These are phyloP conservation scores for Debaryomyces psychrophilus DNA, from an alignment of 1,139 yeast species.

Conservation along the genomic window DNA sequence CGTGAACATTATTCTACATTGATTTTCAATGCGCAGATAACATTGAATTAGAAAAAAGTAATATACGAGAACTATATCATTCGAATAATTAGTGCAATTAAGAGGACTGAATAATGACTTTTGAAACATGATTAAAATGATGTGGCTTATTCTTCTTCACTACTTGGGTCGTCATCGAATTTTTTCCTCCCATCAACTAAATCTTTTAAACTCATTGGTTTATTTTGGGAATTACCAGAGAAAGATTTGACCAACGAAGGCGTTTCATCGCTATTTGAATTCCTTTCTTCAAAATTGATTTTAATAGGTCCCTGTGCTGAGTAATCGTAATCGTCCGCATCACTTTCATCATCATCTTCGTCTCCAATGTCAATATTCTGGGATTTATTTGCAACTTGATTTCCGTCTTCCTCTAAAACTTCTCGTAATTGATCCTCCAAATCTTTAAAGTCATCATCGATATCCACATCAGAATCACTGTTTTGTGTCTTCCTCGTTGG, in stretches of 20 bases:
- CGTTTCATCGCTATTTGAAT: constrained; percentile 11
- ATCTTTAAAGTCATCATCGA: constrained; percentile 49
- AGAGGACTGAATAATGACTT: neutral
- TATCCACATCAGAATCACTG: constrained; percentile 18
- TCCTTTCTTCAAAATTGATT: constrained; percentile 29
- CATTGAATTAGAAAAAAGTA: neutral
- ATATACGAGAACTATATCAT: neutral
- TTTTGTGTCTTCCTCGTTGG: neutral
- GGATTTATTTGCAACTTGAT: constrained; percentile 1
- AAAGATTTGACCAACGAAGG: constrained; percentile 16
- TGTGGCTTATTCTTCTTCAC: constrained; percentile 42
- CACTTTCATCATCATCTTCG: constrained; percentile 31
- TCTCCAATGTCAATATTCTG: neutral
- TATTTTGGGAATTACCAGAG: constrained; percentile 17
- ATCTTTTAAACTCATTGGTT: constrained; percentile 46
- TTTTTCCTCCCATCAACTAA: constrained; percentile 33
- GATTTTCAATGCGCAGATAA: constrained; percentile 4
- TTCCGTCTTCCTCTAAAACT: constrained; percentile 36
- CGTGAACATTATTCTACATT: too few species aligned
- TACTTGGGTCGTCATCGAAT: constrained; percentile 33
- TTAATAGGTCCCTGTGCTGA: constrained; percentile 22
- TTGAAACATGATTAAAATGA: too few species aligned
- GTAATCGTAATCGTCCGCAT: constrained; percentile 28
- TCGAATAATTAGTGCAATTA: neutral
- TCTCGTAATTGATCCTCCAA: constrained; percentile 50